These are phyloP conservation scores for Podospora didyma DNA, from an alignment of 495 filamentous ascomycete genomes.

Conservation along the genomic window DNA sequence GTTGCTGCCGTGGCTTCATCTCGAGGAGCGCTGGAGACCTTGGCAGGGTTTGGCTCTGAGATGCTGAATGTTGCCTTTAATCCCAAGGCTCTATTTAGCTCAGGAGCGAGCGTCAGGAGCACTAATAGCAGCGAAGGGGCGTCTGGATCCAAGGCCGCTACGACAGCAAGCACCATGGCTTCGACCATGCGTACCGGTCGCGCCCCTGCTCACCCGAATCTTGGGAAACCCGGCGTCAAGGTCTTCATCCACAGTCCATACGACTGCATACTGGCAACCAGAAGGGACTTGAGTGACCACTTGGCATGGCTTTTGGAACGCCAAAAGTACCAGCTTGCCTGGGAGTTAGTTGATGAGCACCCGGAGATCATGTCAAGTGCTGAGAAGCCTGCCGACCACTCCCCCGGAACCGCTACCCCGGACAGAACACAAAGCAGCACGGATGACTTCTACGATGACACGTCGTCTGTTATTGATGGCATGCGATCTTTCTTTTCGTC, in stretches of 20 bases:
- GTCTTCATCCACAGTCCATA: slow-evolving; percentile 96
- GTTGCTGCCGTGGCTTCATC: slow-evolving; percentile 59
- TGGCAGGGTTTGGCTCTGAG: slow-evolving; percentile 53
- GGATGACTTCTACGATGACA: slow-evolving; percentile 79
- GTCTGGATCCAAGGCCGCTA: slow-evolving; percentile 25
- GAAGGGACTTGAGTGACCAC: slow-evolving; percentile 79
- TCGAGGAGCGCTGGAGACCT: slow-evolving; percentile 63
- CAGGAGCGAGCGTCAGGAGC: slow-evolving; percentile 77
- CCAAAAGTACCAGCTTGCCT: slow-evolving; percentile 75
- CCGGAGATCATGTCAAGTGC: slow-evolving; percentile 61
- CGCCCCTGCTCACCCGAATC: slow-evolving; percentile 39
- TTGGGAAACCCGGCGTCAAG: slow-evolving; percentile 69
- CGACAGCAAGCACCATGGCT: slow-evolving; percentile 12
- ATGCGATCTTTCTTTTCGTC: slow-evolving; percentile 54
- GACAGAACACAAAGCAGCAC: slow-evolving; percentile 45
- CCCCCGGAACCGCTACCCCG: slow-evolving; percentile 48
- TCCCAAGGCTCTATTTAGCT: slow-evolving; percentile 79
- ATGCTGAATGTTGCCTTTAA: slow-evolving; percentile 81
- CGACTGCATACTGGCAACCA: slow-evolving; percentile 84
- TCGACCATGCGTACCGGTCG: slow-evolving; percentile 23
- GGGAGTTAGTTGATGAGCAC: slow-evolving; percentile 81
- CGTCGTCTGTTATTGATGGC: slow-evolving; percentile 57
- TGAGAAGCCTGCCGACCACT: slow-evolving; percentile 27
- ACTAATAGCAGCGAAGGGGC: slow-evolving; percentile 53
- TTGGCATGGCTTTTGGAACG: slow-evolving; percentile 78